Percentiles rank a stretch among this genome's conserved stretches.
Evolutionary conservation across 2,329 filamentous ascomycete genomes (phyloP).

Genomic region (Phyllosticta citrichinensis): DNA sequence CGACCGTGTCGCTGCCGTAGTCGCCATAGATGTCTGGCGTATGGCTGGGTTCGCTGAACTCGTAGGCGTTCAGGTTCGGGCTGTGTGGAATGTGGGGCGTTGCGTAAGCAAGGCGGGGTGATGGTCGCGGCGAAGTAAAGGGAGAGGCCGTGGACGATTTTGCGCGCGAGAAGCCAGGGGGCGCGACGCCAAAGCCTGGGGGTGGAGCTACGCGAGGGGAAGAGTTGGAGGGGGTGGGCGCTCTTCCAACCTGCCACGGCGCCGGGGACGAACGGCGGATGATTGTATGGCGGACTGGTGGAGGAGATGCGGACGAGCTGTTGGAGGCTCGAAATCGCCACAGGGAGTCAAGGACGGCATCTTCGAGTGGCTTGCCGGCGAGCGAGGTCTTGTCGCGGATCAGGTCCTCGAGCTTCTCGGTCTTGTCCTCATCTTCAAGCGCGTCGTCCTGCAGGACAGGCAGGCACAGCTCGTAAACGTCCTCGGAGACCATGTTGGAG

Average conservation of each 20-base stretch:
- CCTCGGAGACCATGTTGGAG: constrained; percentile 74
- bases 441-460: constrained; percentile 73
- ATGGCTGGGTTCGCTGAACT: constrained; percentile 75
- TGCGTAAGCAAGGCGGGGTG: constrained; percentile 79
- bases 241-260: constrained; percentile 72
- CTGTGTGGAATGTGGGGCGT: constrained; percentile 89
- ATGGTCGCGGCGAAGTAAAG: constrained; percentile 87
- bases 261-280: constrained; percentile 86
- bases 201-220: constrained; percentile 77
- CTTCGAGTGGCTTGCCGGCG: constrained; percentile 69
- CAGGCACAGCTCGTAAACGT: constrained; percentile 83
- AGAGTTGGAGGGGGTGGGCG: constrained; percentile 67
- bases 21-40: constrained; percentile 82
- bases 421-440: constrained; percentile 91
- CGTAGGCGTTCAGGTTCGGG: constrained; percentile 87
- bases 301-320: constrained; percentile 61
- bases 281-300: constrained; percentile 77
- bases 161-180: constrained; percentile 64
- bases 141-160: constrained; percentile 75
- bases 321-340: constrained; percentile 68
- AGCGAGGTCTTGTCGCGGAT: constrained; percentile 69
- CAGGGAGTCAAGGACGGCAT: constrained; percentile 79
- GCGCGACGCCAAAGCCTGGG: constrained; percentile 63
- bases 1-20: constrained; percentile 85
- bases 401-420: constrained; percentile 79